Conservation (phyloP, 306 rosid species). For the Luffa aegyptiaca region DNA sequence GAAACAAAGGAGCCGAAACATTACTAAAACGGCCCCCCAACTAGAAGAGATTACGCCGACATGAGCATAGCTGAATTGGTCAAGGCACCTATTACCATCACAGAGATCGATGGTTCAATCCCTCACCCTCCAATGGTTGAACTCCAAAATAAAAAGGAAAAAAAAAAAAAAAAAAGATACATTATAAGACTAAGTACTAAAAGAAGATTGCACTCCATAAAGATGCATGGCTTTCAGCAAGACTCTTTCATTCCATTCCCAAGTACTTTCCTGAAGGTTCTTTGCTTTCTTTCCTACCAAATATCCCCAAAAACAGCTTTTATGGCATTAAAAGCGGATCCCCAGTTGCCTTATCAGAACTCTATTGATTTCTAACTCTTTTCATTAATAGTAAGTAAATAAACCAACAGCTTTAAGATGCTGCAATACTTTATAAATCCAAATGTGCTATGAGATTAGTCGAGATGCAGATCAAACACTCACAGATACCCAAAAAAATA, state of each 20-base stretch:
- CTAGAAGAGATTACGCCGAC: not conserved
- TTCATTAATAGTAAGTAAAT: not conserved
- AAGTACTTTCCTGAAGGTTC: not conserved
- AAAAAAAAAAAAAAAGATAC: not conserved
- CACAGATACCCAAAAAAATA: not conserved
- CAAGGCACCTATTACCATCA: not conserved
- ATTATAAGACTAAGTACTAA: not conserved
- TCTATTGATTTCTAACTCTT: not conserved
- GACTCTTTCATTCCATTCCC: not conserved
- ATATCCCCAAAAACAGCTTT: not conserved
- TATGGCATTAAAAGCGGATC: not conserved
- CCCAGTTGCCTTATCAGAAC: not conserved
- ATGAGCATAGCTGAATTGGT: not conserved
- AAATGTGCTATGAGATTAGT: not conserved
- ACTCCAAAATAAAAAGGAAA: not conserved
- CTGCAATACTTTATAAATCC: not conserved
- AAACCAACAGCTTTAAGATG: not conserved
- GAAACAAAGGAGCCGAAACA: not conserved
- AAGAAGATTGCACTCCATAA: not conserved
- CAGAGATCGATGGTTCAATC: not conserved
- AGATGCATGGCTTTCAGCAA: not conserved
- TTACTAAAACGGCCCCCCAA: not conserved
- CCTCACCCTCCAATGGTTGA: not conserved
- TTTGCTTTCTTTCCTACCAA: not conserved
- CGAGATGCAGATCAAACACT: not conserved